phyloP scores from a whole-genome alignment of 768 basidiomycete species.

The Phanerodontia chrysosporium region DNA sequence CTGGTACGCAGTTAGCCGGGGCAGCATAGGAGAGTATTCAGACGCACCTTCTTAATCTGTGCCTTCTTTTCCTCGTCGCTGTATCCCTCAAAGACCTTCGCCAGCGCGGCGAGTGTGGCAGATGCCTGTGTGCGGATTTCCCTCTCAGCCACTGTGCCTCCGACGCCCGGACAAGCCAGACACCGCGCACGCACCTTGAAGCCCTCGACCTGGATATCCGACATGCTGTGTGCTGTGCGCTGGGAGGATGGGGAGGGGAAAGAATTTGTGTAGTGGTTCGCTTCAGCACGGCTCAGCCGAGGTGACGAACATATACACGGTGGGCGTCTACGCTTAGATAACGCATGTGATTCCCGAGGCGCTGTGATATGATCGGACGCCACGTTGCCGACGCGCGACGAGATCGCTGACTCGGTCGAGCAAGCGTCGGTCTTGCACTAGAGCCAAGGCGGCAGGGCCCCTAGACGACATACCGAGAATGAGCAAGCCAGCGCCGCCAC shows the following conservation, averaged over 20 bases:
- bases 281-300: neutral
- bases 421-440: no score
- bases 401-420: neutral
- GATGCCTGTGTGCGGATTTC: slow-evolving; percentile 53
- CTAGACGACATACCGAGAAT: neutral
- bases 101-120: slow-evolving; percentile 53
- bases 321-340: neutral
- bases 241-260: neutral
- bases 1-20: slow-evolving; percentile 33
- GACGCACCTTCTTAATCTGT: slow-evolving; percentile 69
- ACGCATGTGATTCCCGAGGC: neutral
- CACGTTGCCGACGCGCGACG: neutral
- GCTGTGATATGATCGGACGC: neutral
- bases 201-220: slow-evolving; percentile 67
- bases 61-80: slow-evolving; percentile 59
- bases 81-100: slow-evolving; percentile 46
- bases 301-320: neutral
- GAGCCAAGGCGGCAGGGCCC: no score
- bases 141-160: neutral
- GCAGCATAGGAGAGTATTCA: neutral
- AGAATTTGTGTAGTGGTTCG: neutral
- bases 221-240: slow-evolving; percentile 38
- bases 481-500: slow-evolving; percentile 34
- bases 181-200: slow-evolving; percentile 50
- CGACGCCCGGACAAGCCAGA: neutral